A percentile compares a stretch with the other conserved stretches of the same genome.
Evolutionary conservation across 768 basidiomycete species (phyloP).

Genomic region (Leccinum imitatum): DNA sequence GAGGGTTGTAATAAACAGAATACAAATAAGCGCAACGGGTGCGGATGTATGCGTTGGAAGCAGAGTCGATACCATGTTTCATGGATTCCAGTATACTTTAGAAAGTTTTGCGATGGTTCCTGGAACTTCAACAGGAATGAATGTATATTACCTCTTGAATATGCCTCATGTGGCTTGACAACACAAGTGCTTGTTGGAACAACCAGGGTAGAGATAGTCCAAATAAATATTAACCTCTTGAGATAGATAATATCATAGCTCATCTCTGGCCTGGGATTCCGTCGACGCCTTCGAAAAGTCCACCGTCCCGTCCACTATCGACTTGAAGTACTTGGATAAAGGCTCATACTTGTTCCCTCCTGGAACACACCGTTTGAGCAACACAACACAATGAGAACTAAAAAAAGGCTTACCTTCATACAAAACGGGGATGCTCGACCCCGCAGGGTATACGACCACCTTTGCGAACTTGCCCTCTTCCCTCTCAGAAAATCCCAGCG

Average conservation of each 20-base stretch:
- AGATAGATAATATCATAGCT: conserved; percentile 24
- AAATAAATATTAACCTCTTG: conserved; percentile 6
- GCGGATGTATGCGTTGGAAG: neutral
- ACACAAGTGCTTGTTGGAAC: neutral
- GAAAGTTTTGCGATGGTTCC: neutral
- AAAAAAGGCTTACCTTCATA: conserved; percentile 59
- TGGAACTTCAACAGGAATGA: neutral
- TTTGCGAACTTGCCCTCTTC: conserved; percentile 56
- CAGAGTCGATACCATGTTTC: neutral
- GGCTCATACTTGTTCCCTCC: conserved; percentile 75
- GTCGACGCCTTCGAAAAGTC: conserved; percentile 46
- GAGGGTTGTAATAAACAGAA: neutral
- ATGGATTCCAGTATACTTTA: neutral
- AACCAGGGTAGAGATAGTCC: neutral
- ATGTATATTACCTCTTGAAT: neutral
- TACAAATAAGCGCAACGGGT: neutral
- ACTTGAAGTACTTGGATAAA: conserved; percentile 70
- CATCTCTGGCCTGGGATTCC: conserved; percentile 36
- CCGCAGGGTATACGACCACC: conserved; percentile 68
- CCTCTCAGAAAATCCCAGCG: conserved; percentile 57
- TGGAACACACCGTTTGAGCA: conserved; percentile 24
- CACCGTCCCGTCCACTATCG: conserved; percentile 65
- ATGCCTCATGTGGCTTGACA: neutral
- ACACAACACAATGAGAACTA: neutral
- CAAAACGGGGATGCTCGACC: conserved; percentile 51